These are phyloP conservation scores for Paecilomyces niveus DNA, from an alignment of 2,329 filamentous ascomycete species.

Conservation along the genomic window DNA sequence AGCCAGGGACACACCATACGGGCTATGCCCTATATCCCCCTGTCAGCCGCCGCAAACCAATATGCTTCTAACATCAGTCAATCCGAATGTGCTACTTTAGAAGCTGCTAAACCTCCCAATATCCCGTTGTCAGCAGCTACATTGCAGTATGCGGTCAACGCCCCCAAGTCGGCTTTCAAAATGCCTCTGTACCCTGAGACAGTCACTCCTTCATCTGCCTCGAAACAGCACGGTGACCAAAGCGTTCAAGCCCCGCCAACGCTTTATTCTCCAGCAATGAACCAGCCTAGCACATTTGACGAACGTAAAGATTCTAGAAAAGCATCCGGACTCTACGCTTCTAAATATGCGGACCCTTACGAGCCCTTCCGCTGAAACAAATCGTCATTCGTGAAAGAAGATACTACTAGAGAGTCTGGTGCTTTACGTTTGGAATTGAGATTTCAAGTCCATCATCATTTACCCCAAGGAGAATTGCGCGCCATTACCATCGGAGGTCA, in stretches of 20 bases:
- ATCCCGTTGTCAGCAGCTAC: slow-evolving; percentile 10
- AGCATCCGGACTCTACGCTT: neutral
- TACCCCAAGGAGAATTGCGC: neutral
- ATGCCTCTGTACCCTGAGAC: neutral
- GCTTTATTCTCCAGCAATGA: neutral
- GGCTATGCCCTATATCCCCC: slow-evolving; percentile 1
- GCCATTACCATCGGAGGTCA: neutral
- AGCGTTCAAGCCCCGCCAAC: neutral
- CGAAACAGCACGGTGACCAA: neutral
- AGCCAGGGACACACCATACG: neutral
- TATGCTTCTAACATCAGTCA: neutral
- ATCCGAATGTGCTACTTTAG: neutral
- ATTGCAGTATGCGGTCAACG: slow-evolving; percentile 8
- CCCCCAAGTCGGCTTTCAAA: neutral
- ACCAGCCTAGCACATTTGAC: neutral
- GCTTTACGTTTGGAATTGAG: neutral
- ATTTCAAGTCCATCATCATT: neutral
- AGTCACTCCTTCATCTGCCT: neutral
- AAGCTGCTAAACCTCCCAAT: neutral
- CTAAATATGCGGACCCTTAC: neutral
- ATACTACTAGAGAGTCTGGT: neutral
- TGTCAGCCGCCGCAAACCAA: neutral
- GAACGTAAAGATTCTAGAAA: neutral
- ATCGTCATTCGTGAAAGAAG: neutral
- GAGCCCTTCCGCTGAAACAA: neutral